A percentile compares a stretch with the other conserved stretches of the same genome.
Evolutionary conservation across 331 rosid genomes (phyloP).

Genomic region (Saraca asoca): DNA sequence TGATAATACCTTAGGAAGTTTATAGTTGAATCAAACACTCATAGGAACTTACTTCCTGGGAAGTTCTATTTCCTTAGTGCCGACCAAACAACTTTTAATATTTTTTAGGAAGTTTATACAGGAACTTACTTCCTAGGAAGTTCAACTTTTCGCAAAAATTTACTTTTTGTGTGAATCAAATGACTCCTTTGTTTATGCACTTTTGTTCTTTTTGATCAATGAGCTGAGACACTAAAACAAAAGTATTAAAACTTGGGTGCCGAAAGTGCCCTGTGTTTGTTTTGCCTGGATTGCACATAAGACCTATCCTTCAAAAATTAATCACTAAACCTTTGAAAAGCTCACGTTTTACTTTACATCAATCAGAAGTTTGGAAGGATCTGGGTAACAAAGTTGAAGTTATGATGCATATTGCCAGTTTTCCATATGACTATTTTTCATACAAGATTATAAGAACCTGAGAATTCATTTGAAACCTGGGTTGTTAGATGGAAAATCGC

Average conservation of each 20-base stretch:
- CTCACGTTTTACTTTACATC: not conserved
- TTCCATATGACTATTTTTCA: not conserved
- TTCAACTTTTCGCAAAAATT: too few relatives aligned
- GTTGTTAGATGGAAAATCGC: not conserved
- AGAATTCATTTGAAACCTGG: not conserved
- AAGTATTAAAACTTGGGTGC: not conserved
- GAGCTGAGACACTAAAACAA: not conserved
- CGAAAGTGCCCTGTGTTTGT: not conserved
- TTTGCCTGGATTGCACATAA: not conserved
- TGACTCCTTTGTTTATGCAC: too few relatives aligned
- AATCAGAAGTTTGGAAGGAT: not conserved
- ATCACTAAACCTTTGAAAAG: not conserved
- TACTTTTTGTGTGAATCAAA: too few relatives aligned
- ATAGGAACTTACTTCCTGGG: too few relatives aligned
- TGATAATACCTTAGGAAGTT: too few relatives aligned
- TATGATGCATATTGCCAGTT: not conserved
- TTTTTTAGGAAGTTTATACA: too few relatives aligned
- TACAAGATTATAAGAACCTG: not conserved
- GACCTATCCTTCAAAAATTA: not conserved
- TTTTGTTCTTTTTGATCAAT: not conserved
- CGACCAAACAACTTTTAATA: too few relatives aligned
- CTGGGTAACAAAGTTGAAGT: not conserved
- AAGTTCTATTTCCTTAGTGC: too few relatives aligned
- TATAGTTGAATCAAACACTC: too few relatives aligned
- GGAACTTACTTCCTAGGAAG: too few relatives aligned